Evolutionary conservation across 345 rosid genomes (phyloP).

Genomic region (Euphorbia lathyris): DNA sequence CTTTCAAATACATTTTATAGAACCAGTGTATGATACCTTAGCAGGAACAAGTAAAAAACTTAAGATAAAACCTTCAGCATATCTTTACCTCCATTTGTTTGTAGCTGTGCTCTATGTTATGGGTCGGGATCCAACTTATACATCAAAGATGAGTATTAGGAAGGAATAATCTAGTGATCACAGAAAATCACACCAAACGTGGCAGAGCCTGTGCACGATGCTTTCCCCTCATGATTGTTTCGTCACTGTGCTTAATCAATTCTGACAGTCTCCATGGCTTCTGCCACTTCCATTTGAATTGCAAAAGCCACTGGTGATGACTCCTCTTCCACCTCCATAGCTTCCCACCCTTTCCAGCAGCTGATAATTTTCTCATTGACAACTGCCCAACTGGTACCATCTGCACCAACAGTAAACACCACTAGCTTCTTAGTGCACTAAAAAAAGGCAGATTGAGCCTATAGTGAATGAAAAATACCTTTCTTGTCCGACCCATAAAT

Average conservation of each 20-base stretch:
- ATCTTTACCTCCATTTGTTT: slow-evolving; percentile 41
- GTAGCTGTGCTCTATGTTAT: slow-evolving; percentile 25
- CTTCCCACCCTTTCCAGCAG: slow-evolving; percentile 73
- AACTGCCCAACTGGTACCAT: slow-evolving; percentile 85
- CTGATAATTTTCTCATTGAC: slow-evolving; percentile 65
- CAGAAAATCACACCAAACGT: slow-evolving; percentile 30
- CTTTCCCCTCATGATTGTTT: slow-evolving; percentile 61
- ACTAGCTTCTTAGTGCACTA: slow-evolving; percentile 14
- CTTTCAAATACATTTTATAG: background rate
- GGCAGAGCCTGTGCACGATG: slow-evolving; percentile 55
- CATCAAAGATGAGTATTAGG: slow-evolving; percentile 31
- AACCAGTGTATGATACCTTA: no score
- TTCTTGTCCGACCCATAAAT: slow-evolving; percentile 61
- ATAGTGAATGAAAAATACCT: slow-evolving; percentile 34
- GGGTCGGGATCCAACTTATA: slow-evolving; percentile 23
- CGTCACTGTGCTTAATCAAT: slow-evolving; percentile 85
- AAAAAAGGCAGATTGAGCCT: slow-evolving; percentile 5
- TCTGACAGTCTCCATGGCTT: slow-evolving; percentile 99
- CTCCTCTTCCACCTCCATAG: slow-evolving; percentile 99
- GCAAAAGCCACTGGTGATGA: slow-evolving; percentile 96
- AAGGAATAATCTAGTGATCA: slow-evolving; percentile 14
- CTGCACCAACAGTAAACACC: slow-evolving; percentile 39
- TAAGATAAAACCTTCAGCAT: background rate
- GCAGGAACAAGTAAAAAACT: background rate
- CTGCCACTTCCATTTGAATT: slow-evolving; percentile 99